These are phyloP conservation scores for Chrysanthemum seticuspe DNA, from an alignment of 129 eudicot species.

Conservation along the genomic window DNA sequence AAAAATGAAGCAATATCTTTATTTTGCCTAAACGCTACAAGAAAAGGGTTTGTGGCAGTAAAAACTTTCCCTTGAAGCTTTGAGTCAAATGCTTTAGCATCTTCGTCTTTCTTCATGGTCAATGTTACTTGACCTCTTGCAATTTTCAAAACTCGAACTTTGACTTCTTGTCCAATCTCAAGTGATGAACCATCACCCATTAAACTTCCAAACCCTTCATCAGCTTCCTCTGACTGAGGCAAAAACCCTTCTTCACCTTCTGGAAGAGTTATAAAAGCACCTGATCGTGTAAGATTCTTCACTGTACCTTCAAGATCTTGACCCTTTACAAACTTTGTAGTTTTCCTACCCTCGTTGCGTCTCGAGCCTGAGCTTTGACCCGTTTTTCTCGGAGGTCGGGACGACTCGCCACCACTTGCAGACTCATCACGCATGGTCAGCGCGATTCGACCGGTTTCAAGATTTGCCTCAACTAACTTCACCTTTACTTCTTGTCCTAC, in stretches of 20 bases:
- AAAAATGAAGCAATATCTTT: constrained; percentile 71
- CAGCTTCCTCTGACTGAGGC: constrained; percentile 78
- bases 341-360: constrained; percentile 42
- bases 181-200: constrained; percentile 62
- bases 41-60: constrained; percentile 73
- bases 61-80: constrained; percentile 55
- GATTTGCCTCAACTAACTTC: constrained; percentile 65
- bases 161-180: constrained; percentile 81
- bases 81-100: constrained; percentile 38
- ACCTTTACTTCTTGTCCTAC: constrained; percentile 91
- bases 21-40: constrained; percentile 73
- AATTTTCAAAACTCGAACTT: constrained; percentile 76
- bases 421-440: constrained; percentile 81
- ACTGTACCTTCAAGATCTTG: constrained; percentile 92
- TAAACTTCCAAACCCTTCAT: constrained; percentile 58
- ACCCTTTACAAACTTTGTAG: constrained; percentile 70
- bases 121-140: constrained; percentile 72
- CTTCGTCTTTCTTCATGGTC: constrained; percentile 81
- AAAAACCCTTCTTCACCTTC: constrained; percentile 96
- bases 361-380: constrained; percentile 40
- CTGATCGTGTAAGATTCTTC: constrained; percentile 71
- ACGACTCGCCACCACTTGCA: constrained; percentile 34
- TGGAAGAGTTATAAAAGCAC: constrained; percentile 81
- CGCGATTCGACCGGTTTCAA: constrained; percentile 74
- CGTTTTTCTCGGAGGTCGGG: constrained; percentile 46